phyloP scores from a whole-genome alignment of 2,329 filamentous ascomycete genomes.

The Fusarium sacchari region DNA sequence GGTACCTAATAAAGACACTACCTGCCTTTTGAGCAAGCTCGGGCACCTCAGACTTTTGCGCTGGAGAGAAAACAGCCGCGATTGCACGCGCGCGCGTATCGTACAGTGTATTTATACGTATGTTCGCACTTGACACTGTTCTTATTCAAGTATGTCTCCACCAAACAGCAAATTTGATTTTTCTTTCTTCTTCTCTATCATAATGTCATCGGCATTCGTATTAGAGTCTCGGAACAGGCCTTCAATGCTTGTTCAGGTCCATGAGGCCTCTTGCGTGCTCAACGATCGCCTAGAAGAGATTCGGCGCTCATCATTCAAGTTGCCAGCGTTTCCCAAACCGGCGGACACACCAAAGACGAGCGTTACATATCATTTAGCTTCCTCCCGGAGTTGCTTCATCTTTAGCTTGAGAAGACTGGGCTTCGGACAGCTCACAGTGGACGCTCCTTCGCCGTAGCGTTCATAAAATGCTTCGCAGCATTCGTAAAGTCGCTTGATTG shows the following conservation, averaged over 20 bases:
- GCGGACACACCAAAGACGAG: constrained; percentile 57
- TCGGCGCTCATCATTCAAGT: constrained; percentile 77
- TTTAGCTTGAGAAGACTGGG: constrained; percentile 82
- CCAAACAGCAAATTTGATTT: constrained; percentile 41
- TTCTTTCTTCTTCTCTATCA: constrained; percentile 56
- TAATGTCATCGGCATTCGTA: constrained; percentile 90
- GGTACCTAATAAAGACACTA: too few species aligned
- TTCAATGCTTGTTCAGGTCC: constrained; percentile 94
- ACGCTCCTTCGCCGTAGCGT: constrained; percentile 78
- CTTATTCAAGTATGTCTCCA: constrained; percentile 40
- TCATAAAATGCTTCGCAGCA: constrained; percentile 93
- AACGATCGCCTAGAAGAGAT: constrained; percentile 91
- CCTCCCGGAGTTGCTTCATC: constrained; percentile 74
- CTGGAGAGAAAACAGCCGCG: constrained; percentile 22
- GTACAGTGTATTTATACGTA: constrained; percentile 8
- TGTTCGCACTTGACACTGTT: constrained; percentile 31
- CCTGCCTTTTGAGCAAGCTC: background rate
- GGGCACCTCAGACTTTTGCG: background rate
- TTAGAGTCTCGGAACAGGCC: constrained; percentile 99
- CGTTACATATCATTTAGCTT: constrained; percentile 58
- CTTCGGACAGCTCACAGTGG: constrained; percentile 86
- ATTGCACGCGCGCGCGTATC: constrained; percentile 10
- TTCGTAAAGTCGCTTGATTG: constrained; percentile 88
- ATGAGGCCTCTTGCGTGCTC: constrained; percentile 92
- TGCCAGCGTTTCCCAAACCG: constrained; percentile 64